A percentile compares a stretch with the other conserved stretches of the same genome.
These are phyloP conservation scores for Garcia nutans DNA, from an alignment of 345 rosid species.

Conservation along the genomic window DNA sequence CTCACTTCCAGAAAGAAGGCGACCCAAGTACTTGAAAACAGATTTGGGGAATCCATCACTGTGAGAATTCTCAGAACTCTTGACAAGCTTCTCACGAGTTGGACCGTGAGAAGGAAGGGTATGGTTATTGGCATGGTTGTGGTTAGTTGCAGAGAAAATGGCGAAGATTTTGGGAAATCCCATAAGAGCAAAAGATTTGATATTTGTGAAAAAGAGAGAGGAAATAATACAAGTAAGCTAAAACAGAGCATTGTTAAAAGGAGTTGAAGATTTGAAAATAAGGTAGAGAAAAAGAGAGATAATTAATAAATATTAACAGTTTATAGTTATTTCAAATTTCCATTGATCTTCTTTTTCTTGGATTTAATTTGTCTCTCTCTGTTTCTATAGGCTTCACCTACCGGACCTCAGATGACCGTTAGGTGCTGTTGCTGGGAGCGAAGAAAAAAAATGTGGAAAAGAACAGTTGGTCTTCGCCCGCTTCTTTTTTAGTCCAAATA, in stretches of 20 bases:
- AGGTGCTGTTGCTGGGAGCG: slow-evolving; percentile 28
- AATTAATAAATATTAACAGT: background rate
- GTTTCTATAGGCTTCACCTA: slow-evolving; percentile 34
- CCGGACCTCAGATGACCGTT: slow-evolving; percentile 55
- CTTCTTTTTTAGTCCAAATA: background rate
- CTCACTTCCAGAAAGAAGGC: slow-evolving; percentile 41
- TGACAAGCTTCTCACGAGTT: slow-evolving; percentile 32
- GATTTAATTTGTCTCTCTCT: background rate
- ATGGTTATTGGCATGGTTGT: background rate
- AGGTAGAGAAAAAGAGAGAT: slow-evolving; percentile 30
- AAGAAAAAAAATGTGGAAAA: background rate
- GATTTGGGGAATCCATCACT: slow-evolving; percentile 22
- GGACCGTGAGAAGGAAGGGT: slow-evolving; percentile 31
- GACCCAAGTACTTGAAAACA: slow-evolving; percentile 26
- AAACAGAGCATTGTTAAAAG: background rate
- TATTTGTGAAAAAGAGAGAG: background rate
- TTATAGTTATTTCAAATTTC: background rate
- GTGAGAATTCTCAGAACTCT: background rate
- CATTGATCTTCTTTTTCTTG: background rate
- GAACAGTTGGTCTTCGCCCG: slow-evolving; percentile 4
- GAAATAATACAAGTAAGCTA: background rate
- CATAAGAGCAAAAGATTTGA: slow-evolving; percentile 30
- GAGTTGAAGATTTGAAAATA: slow-evolving; percentile 42
- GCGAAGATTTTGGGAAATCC: slow-evolving; percentile 36
- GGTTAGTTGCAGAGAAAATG: slow-evolving; percentile 18